Evolutionary conservation across 768 basidiomycete species (phyloP), one percentile per base, ranked within the genome.

Genomic region (Zangia roseola): DNA sequence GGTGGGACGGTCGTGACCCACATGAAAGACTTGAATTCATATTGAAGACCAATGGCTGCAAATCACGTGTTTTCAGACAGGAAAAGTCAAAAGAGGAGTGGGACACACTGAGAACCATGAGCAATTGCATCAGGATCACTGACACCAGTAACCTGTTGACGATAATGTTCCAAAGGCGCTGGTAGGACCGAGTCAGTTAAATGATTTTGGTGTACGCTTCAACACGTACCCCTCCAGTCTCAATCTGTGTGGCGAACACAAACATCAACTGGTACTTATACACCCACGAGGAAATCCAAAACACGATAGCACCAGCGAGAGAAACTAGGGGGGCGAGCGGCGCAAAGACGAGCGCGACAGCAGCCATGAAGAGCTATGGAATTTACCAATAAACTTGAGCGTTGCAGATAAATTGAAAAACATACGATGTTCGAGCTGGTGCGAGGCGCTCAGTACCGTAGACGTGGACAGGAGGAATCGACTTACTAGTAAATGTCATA

Each of bases 221-320:
- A 20, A 28, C 14, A 80, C 88, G 56, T 67, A 92, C 90, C 26
- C 97, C 97, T 49, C 95, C 97, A 43, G 86, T 91, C 70, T 99
- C 97, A 13, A 93, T 88, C 53, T 84, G 84, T 6, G 93, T 84
- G 40, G 91, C 73, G 63, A 80, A 94, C 49, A 95, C 91, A 67
- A 95, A 98, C 84, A 97, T 93, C 42, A 97, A 75, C 73, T 94
- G 89, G 62, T 98, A 98, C 71, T 98, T 99, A 77, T 94, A 92
- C 19, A 91, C 88, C 76, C 83, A 83, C 6, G 86, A 88, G 53
- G 82, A 82, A 60, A 87, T 72, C 90, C 93, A 97, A 67, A 94
- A 89, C 19, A 97, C 91, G 26, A 87, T 64, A 3, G 86, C 85
- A 12, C 84, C 91, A 16, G 88, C 90, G 23, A 94, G 75, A 9